A percentile compares a stretch with the other conserved stretches of the same genome.
phyloP scores from a whole-genome alignment of 257 asterid species.

The Solanum neorickii region DNA sequence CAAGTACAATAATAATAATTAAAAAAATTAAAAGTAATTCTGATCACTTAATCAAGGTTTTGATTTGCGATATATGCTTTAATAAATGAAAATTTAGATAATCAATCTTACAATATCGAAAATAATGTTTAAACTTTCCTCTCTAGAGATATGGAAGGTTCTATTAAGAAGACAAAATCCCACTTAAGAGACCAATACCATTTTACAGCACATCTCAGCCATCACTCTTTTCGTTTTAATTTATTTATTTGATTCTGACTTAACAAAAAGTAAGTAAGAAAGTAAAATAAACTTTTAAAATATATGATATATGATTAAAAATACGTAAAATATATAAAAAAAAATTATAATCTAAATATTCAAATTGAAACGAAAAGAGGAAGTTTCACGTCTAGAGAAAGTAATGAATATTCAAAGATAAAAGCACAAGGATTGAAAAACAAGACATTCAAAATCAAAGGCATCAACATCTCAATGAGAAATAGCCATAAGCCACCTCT shows the following conservation, averaged over 20 bases:
- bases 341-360: no score
- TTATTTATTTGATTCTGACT: neutral
- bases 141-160: neutral
- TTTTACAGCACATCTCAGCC: neutral
- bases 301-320: no score
- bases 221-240: neutral
- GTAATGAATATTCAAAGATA: neutral
- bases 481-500: neutral
- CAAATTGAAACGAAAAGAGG: accelerated
- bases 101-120: no score
- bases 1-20: no score
- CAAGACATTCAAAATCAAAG: neutral
- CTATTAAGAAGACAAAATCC: neutral
- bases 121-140: neutral
- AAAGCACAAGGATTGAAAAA: neutral
- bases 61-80: no score
- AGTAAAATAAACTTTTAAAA: no score
- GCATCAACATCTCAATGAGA: neutral
- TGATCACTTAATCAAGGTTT: no score
- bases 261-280: no score
- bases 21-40: no score
- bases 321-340: no score
- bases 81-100: no score
- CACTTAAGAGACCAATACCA: neutral
- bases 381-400: neutral